phyloP scores from a whole-genome alignment of 257 asterid species.

The Ilex asprella region DNA sequence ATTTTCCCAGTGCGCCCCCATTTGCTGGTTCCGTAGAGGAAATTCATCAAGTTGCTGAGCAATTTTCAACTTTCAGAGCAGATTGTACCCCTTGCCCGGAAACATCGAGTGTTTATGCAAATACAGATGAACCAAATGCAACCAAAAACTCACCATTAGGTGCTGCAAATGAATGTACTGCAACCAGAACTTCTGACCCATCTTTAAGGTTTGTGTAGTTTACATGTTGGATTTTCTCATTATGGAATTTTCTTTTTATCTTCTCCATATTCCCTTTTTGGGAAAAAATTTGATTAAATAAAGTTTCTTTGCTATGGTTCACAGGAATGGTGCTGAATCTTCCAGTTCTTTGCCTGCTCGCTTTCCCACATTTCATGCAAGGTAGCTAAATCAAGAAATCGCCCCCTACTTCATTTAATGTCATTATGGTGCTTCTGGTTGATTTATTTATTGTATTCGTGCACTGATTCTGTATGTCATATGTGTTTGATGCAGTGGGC shows the following conservation, averaged over 20 bases:
- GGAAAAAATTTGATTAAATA: constrained; percentile 3
- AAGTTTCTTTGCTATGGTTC: constrained; percentile 11
- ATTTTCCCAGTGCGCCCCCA: constrained; percentile 84
- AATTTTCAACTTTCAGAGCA: constrained; percentile 18
- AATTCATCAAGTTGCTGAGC: constrained; percentile 34
- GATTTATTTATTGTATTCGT: constrained; percentile 3
- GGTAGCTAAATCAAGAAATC: constrained; percentile 30
- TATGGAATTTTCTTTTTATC: constrained; percentile 4
- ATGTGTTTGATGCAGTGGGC: constrained; percentile 51
- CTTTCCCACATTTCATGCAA: constrained; percentile 85
- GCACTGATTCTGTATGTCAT: constrained; percentile 13
- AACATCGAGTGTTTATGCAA: constrained; percentile 30
- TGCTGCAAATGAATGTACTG: constrained; percentile 10
- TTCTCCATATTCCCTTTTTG: constrained; percentile 7
- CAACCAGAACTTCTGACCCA: constrained; percentile 29
- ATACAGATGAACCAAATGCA: constrained; percentile 23
- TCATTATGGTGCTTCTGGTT: background rate
- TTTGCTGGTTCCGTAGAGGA: constrained; percentile 26
- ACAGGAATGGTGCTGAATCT: constrained; percentile 59
- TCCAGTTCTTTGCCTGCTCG: constrained; percentile 45
- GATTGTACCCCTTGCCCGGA: constrained; percentile 22
- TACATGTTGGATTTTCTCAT: background rate
- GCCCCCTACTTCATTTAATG: background rate
- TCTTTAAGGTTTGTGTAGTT: constrained; percentile 38
- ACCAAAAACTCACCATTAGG: constrained; percentile 16